These are phyloP conservation scores for Trametes sp. DNA, from an alignment of 1,284 basidiomycete species.

Conservation along the genomic window DNA sequence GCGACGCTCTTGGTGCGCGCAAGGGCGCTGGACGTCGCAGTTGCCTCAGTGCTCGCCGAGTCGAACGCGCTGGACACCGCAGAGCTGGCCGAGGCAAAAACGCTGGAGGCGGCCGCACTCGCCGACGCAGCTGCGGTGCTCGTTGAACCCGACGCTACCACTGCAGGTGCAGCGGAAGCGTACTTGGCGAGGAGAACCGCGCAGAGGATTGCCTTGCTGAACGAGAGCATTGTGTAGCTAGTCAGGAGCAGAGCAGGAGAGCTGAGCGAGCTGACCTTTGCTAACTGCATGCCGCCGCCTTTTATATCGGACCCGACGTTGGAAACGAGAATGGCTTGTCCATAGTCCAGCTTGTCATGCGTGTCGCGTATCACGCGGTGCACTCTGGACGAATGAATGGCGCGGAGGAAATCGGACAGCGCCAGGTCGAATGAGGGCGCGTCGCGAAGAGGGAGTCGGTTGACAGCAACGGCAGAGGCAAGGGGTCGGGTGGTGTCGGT, in stretches of 20 bases:
- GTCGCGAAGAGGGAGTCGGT: slow-evolving; percentile 21
- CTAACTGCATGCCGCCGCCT: not conserved
- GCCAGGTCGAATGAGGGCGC: slow-evolving; percentile 10
- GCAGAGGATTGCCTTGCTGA: slow-evolving; percentile 32
- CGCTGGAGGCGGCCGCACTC: slow-evolving; percentile 11
- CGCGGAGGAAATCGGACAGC: slow-evolving; percentile 22
- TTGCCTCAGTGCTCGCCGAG: slow-evolving; percentile 4
- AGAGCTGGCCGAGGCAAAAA: slow-evolving; percentile 18
- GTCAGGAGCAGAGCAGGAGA: slow-evolving; percentile 14
- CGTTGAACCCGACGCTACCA: slow-evolving; percentile 12
- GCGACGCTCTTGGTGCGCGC: slow-evolving; percentile 1
- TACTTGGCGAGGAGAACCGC: slow-evolving; percentile 29
- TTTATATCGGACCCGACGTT: slow-evolving; percentile 18
- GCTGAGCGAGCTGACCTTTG: slow-evolving; percentile 30
- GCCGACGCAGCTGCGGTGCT: slow-evolving; percentile 14
- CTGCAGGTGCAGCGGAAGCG: slow-evolving; percentile 29
- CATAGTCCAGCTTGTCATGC: slow-evolving; percentile 5
- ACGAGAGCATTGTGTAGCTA: slow-evolving; percentile 29
- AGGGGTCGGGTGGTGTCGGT: slow-evolving; percentile 1
- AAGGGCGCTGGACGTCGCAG: slow-evolving; percentile 15
- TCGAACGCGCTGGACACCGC: slow-evolving; percentile 19
- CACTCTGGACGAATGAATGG: slow-evolving; percentile 15
- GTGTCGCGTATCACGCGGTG: slow-evolving; percentile 9
- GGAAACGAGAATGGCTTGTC: not conserved
- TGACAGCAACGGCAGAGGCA: slow-evolving; percentile 9